phyloP scores from a whole-genome alignment of 352 stramenopile species.

The Phytopythium helicoides region DNA sequence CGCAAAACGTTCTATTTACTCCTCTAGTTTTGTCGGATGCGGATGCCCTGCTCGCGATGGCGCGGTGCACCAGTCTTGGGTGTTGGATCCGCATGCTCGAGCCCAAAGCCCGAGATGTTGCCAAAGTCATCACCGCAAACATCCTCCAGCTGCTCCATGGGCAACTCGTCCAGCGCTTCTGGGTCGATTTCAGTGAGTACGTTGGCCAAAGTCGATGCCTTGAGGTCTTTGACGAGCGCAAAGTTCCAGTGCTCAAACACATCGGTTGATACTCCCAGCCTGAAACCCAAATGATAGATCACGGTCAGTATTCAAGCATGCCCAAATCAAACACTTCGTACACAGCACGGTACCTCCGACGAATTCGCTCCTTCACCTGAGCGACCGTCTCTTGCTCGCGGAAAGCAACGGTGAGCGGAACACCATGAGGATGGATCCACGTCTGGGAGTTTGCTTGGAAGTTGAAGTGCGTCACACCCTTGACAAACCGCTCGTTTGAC shows the following conservation, averaged over 20 bases:
- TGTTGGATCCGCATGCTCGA: constrained; percentile 72
- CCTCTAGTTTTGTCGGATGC: constrained; percentile 73
- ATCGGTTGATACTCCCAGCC: constrained; percentile 65
- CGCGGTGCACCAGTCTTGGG: constrained; percentile 14
- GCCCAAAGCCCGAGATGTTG: constrained; percentile 48
- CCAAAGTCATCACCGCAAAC: constrained; percentile 55
- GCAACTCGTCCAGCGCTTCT: constrained; percentile 43
- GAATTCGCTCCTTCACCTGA: constrained; percentile 72
- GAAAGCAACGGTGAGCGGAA: constrained; percentile 68
- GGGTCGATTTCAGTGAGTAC: constrained; percentile 68
- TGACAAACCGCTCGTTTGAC: constrained; percentile 34
- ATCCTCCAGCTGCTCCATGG: constrained; percentile 62
- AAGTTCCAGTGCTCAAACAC: constrained; percentile 74
- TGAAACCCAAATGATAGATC: constrained; percentile 23
- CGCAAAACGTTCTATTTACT: not conserved
- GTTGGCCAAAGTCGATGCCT: constrained; percentile 49
- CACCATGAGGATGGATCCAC: constrained; percentile 76
- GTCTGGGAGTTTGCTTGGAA: constrained; percentile 51
- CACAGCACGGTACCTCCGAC: constrained; percentile 33
- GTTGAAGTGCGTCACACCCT: constrained; percentile 75
- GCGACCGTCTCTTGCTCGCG: constrained; percentile 57
- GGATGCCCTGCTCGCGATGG: constrained; percentile 77
- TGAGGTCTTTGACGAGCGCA: constrained; percentile 71
- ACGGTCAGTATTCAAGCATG: constrained; percentile 9
- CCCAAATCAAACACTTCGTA: not conserved